Base-by-base conservation (phyloP, 441 rosid species). In the Erysimum pusillum region DNA sequence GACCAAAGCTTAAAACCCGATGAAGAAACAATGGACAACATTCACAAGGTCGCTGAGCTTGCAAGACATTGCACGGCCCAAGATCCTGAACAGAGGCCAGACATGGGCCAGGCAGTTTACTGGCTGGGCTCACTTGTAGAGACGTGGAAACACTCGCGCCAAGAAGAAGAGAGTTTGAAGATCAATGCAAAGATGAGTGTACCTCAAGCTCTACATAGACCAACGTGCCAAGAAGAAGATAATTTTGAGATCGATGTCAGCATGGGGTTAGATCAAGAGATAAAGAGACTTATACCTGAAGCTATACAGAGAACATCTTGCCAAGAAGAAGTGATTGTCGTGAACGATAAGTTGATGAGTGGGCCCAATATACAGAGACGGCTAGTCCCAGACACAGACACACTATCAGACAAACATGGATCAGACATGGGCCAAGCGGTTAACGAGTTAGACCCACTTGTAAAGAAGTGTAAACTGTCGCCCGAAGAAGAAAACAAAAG, bases 81-180 rank as follows among this genome's bases (percentile, higher is more conserved):
- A 0, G 94, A 90, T 58, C 91, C 94, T 17, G 73, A 76, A 54
- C 94, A 88, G 54, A 82, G 91, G 76, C 94, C 94, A 2, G 94
- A 88, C 71, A 88, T 90, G 94, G 92, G 94, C 9, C 92, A 90
- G 8, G 91, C 89, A 0, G 94, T 90, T n/a, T 88, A 90, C 53
- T 82, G 85, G 9, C 52, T 90, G 14, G 86, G 85, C 31, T 92
- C 94, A 1, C 87, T 90, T 1, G 89, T 90, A 17, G 89, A 90
- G 85, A 84, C 82, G 39, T 90, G 94, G 94, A 87, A 75, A 71
- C 94, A 92, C 13, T 56, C 88, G 42, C 35, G 62, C 67, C 86
- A 80, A 13, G 84, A 83, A 34, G 91, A 82, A 32, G 88, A 85
- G 51, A 71, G 81, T 63, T 78, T 60, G 0, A 89, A 86, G 54